Percentiles rank a stretch among this genome's conserved stretches.
Conservation (phyloP, 2,329 filamentous ascomycete species). For the Cladosporium sp. region DNA sequence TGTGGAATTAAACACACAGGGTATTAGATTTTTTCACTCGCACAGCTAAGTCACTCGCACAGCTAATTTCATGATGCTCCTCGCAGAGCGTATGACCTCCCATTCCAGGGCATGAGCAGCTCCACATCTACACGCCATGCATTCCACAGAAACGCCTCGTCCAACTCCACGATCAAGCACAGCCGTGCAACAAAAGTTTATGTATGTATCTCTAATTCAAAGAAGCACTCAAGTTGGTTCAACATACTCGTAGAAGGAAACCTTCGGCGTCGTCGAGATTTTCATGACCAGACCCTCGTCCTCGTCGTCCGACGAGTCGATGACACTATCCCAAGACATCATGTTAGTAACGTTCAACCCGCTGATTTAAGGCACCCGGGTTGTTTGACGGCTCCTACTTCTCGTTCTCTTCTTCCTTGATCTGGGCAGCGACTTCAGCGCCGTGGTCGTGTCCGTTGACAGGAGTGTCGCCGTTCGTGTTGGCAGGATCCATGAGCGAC, state of each 20-base stretch:
- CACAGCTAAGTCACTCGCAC: not conserved
- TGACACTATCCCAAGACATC: not conserved
- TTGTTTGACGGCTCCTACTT: slow-evolving; percentile 12
- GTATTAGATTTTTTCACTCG: not conserved
- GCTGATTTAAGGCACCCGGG: not conserved
- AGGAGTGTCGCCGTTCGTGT: slow-evolving; percentile 16
- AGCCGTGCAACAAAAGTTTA: slow-evolving; percentile 3
- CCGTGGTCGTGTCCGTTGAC: slow-evolving; percentile 16
- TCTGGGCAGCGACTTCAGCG: not conserved
- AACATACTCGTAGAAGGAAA: slow-evolving; percentile 16
- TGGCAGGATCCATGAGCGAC: slow-evolving; percentile 22
- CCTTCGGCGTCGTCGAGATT: slow-evolving; percentile 1
- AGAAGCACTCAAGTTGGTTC: slow-evolving; percentile 2
- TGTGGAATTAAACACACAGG: not conserved
- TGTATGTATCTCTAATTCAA: slow-evolving; percentile 1
- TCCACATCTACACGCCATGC: not conserved
- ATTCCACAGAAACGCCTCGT: not conserved
- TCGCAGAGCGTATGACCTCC: not conserved
- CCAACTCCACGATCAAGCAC: slow-evolving; percentile 6
- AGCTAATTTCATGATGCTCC: not conserved
- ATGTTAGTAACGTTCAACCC: slow-evolving; percentile 18
- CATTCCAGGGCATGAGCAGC: not conserved
- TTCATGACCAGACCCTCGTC: slow-evolving; percentile 21
- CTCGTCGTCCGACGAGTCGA: slow-evolving; percentile 12
- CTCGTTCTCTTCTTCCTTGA: slow-evolving; percentile 7